Evolutionary conservation across 164 flowering plant genomes (phyloP).

Genomic region (Warburgia ugandensis): DNA sequence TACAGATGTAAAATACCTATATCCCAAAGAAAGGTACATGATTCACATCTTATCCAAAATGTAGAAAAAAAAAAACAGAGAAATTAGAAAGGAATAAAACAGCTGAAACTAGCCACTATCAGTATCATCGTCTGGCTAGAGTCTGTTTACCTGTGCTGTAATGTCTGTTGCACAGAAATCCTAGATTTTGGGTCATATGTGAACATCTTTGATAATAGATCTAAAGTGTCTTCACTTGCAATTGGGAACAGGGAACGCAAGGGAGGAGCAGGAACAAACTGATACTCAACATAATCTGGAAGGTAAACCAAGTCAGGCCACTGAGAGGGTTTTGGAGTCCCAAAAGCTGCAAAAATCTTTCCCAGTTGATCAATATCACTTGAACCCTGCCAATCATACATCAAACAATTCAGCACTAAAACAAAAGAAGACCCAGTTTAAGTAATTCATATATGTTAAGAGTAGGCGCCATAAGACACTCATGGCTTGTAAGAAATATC

Average conservation of each 20-base stretch:
- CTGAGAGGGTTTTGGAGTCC: slow-evolving; percentile 83
- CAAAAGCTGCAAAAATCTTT: slow-evolving; percentile 90
- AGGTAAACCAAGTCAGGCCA: slow-evolving; percentile 94
- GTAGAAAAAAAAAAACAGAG: background rate
- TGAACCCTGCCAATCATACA: slow-evolving; percentile 44
- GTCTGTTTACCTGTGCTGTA: slow-evolving; percentile 98
- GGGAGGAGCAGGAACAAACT: slow-evolving; percentile 65
- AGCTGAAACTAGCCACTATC: no score
- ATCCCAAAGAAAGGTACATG: slow-evolving; percentile 2
- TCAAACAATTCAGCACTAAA: background rate
- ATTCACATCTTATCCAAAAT: background rate
- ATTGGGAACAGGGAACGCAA: slow-evolving; percentile 70
- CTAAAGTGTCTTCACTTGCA: slow-evolving; percentile 88
- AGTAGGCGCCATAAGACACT: no score
- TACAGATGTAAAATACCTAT: slow-evolving; percentile 80
- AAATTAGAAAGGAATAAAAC: no score
- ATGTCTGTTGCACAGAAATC: slow-evolving; percentile 76
- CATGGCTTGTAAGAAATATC: no score
- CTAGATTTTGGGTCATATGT: slow-evolving; percentile 79
- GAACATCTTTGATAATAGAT: slow-evolving; percentile 88
- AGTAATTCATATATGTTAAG: no score
- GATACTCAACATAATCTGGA: slow-evolving; percentile 91
- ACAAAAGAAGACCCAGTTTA: background rate
- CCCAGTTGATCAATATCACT: slow-evolving; percentile 97
- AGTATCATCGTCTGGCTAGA: no score